Conservation (phyloP, 169 alveolate species). For the Cystoisospora suis region DNA sequence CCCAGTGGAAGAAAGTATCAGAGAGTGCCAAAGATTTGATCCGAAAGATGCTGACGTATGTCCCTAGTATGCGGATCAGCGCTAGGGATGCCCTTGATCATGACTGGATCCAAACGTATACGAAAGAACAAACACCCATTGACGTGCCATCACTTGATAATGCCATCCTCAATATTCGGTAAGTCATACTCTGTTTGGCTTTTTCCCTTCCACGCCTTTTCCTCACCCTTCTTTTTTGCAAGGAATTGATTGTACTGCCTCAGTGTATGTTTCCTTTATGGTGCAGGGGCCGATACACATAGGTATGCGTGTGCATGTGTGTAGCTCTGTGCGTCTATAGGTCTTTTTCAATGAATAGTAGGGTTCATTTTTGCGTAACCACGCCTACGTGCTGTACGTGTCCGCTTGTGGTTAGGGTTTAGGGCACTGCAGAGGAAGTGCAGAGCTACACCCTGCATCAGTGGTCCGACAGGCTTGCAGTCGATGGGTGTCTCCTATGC, state of each 20-base stretch:
- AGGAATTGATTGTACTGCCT: not conserved
- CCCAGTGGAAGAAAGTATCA: constrained; percentile 84
- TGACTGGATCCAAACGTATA: constrained; percentile 85
- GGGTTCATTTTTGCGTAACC: too few species aligned
- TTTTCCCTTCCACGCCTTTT: not conserved
- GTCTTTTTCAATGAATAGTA: not conserved
- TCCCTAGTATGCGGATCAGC: constrained; percentile 85
- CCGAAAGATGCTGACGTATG: constrained; percentile 83
- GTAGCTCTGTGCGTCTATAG: not conserved
- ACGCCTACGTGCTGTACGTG: too few species aligned
- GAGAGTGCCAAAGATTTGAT: constrained; percentile 89
- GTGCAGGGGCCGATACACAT: not conserved
- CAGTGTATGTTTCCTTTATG: not conserved
- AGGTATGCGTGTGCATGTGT: not conserved
- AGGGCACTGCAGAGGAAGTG: too few species aligned
- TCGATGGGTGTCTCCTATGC: too few species aligned
- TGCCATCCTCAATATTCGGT: constrained; percentile 66
- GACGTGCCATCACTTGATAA: constrained; percentile 81
- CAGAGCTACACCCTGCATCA: too few species aligned
- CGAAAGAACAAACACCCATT: constrained; percentile 72
- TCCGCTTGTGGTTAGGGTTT: too few species aligned
- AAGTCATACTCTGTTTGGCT: not conserved
- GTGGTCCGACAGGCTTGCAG: too few species aligned
- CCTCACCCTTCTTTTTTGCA: not conserved
- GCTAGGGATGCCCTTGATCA: constrained; percentile 89